Conservation (phyloP, 129 eudicot species). For the Cynara cardunculus region DNA sequence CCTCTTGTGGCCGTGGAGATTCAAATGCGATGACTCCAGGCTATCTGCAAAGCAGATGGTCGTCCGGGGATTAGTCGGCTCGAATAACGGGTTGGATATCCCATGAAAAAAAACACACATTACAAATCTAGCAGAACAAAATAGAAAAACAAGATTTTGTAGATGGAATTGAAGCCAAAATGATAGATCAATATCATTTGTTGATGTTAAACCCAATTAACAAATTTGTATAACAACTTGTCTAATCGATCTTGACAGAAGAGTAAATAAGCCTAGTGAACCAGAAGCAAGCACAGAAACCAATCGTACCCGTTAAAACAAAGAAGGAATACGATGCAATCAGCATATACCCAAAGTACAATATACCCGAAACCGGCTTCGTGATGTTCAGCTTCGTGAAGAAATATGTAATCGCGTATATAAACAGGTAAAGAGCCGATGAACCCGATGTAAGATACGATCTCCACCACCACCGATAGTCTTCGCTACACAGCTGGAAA, state of each 20-base stretch:
- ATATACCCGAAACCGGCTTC: conserved; percentile 46
- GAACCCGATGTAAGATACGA: conserved; percentile 50
- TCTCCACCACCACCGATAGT: conserved; percentile 60
- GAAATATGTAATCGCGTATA: conserved; percentile 46
- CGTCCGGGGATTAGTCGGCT: too few species aligned
- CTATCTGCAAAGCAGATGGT: too few species aligned
- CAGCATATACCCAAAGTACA: conserved; percentile 53
- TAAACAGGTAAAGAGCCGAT: conserved; percentile 50
- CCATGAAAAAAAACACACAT: too few species aligned
- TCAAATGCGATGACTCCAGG: too few species aligned
- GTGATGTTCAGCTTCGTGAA: conserved; percentile 49
- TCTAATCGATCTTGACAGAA: conserved; percentile 46
- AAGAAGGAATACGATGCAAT: conserved; percentile 51
- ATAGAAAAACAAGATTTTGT: neutral
- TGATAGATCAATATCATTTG: neutral
- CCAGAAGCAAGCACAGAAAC: conserved; percentile 52
- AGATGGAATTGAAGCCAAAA: neutral
- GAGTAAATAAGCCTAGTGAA: conserved; percentile 56
- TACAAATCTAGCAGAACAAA: too few species aligned
- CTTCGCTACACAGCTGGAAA: conserved; percentile 56
- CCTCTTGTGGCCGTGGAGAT: too few species aligned
- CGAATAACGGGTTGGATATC: too few species aligned
- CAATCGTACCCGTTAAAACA: conserved; percentile 49
- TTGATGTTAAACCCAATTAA: neutral
- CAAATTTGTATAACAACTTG: neutral